These are phyloP conservation scores for Epicoccum sorghinum DNA, from an alignment of 2,329 filamentous ascomycete species.

Conservation along the genomic window DNA sequence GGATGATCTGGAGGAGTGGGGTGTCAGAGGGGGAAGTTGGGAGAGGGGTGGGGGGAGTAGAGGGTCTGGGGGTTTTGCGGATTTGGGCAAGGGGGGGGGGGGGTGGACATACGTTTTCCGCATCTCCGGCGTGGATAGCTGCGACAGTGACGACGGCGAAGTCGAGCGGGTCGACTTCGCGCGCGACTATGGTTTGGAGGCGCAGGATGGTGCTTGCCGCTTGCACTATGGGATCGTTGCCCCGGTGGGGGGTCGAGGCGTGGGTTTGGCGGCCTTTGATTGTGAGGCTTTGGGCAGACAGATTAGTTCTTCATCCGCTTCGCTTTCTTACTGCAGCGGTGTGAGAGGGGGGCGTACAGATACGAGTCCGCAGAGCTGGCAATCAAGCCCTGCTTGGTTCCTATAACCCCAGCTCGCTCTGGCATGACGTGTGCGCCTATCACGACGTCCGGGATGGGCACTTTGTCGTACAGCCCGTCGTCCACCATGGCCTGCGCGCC, in stretches of 20 bases:
- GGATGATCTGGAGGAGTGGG: constrained; percentile 52
- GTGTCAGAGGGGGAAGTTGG: not conserved
- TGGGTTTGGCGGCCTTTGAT: constrained; percentile 66
- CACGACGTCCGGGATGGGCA: constrained; percentile 62
- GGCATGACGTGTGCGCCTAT: constrained; percentile 65
- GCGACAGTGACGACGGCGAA: constrained; percentile 65
- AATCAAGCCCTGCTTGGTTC: constrained; percentile 51
- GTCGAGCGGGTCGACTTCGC: constrained; percentile 61
- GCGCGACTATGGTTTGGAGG: constrained; percentile 64
- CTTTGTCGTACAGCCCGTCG: constrained; percentile 61
- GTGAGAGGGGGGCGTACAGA: constrained; percentile 19
- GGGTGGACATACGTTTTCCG: constrained; percentile 59
- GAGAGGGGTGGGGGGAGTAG: not conserved
- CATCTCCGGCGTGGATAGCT: constrained; percentile 63
- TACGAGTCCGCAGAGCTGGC: constrained; percentile 51
- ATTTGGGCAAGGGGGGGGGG: no score
- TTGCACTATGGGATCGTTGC: constrained; percentile 62
- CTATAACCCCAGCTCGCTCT: constrained; percentile 48
- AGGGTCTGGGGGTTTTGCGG: no score
- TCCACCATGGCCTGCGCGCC: constrained; percentile 69
- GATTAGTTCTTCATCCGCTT: no score
- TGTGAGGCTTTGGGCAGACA: constrained; percentile 51
- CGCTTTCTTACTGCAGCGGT: no score
- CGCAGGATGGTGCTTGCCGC: constrained; percentile 62
- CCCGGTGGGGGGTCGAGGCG: constrained; percentile 61